A percentile compares a stretch with the other conserved stretches of the same genome.
Conservation (phyloP, 2,329 filamentous ascomycete genomes). For the Colletotrichum melonis region DNA sequence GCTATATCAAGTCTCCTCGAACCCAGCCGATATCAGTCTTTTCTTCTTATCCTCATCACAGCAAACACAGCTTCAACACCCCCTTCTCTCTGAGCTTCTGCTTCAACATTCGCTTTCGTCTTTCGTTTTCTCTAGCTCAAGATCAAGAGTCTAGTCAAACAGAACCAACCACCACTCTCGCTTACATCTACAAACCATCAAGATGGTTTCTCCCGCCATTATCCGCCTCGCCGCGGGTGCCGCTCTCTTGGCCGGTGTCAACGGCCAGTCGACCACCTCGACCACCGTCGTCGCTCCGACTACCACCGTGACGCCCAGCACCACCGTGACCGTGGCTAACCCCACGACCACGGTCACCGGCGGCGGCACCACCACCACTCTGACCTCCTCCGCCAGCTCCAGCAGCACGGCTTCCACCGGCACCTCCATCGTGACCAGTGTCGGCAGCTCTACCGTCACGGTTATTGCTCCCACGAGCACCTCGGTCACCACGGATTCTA, state of each 20-base stretch:
- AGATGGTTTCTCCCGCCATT: conserved; percentile 14
- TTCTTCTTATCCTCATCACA: background rate
- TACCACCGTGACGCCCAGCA: background rate
- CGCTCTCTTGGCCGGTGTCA: conserved; percentile 19
- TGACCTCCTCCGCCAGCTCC: background rate
- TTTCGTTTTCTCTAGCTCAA: background rate
- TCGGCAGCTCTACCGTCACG: background rate
- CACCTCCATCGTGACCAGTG: background rate
- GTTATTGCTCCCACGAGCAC: background rate
- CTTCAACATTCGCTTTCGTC: conserved; percentile 1
- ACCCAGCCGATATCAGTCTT: background rate
- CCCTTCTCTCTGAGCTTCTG: background rate
- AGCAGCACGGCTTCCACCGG: background rate
- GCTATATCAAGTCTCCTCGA: background rate
- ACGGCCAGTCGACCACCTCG: conserved; percentile 15
- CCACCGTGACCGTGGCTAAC: background rate
- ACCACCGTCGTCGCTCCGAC: background rate
- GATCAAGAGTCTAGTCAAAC: too few species aligned
- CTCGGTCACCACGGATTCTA: background rate
- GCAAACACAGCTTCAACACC: background rate
- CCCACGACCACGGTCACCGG: background rate
- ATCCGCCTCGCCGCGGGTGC: conserved; percentile 18
- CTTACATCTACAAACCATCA: background rate
- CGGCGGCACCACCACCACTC: background rate
- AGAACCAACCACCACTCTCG: background rate